A percentile compares a stretch with the other conserved stretches of the same genome.
These are phyloP conservation scores for Daedalea quercina DNA, from an alignment of 768 basidiomycete genomes.

Conservation along the genomic window DNA sequence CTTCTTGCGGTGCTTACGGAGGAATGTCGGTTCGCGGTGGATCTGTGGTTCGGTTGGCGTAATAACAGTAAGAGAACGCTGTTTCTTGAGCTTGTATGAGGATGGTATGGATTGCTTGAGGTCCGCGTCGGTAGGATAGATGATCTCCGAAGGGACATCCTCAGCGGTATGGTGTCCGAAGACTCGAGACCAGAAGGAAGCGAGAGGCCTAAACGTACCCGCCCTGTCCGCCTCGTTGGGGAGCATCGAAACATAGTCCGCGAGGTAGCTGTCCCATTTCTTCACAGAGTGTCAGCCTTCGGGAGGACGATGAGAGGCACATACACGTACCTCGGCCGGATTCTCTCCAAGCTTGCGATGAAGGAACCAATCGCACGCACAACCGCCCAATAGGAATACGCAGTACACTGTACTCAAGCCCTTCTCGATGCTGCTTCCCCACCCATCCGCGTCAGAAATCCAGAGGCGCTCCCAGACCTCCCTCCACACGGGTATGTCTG, in stretches of 20 bases:
- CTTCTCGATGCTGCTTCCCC: conserved; percentile 52
- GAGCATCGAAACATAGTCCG: conserved; percentile 47
- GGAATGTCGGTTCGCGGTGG: background rate
- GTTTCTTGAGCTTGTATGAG: conserved; percentile 15
- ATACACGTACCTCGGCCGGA: conserved; percentile 51
- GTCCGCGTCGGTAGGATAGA: conserved; percentile 23
- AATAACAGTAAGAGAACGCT: conserved; percentile 1
- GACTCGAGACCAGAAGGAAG: conserved; percentile 44
- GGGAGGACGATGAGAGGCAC: background rate
- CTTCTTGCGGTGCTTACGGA: conserved; percentile 11
- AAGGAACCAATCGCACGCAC: conserved; percentile 49
- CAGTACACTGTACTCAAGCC: conserved; percentile 53
- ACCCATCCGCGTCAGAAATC: conserved; percentile 37
- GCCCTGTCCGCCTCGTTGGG: conserved; percentile 42
- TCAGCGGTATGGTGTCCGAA: conserved; percentile 14
- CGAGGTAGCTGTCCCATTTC: conserved; percentile 69
- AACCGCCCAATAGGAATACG: conserved; percentile 42
- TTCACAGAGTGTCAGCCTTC: conserved; percentile 16
- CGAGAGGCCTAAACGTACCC: conserved; percentile 49
- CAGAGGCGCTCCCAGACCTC: conserved; percentile 60
- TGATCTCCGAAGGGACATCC: conserved; percentile 17
- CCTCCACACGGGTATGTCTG: conserved; percentile 45
- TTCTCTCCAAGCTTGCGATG: conserved; percentile 51
- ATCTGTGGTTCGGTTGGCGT: background rate
- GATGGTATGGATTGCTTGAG: conserved; percentile 13